phyloP scores from a whole-genome alignment of 441 rosid genomes.

The Erodium texanum region DNA sequence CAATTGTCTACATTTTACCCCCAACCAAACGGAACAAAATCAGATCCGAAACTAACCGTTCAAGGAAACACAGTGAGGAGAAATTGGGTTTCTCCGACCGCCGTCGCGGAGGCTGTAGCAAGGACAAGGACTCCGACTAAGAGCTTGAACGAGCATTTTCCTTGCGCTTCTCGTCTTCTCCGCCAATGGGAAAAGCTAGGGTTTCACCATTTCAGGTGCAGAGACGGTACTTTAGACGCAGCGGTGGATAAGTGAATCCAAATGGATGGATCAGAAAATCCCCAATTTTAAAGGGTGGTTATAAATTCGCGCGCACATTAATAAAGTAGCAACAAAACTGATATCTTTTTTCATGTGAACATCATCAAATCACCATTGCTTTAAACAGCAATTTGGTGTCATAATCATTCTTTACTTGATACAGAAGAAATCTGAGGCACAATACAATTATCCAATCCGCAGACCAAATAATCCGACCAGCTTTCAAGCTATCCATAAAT shows the following conservation, averaged over 20 bases:
- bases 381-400: neutral
- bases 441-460: too few relatives aligned
- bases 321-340: neutral
- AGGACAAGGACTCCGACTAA: conserved; percentile 12
- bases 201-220: neutral
- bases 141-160: conserved; percentile 26
- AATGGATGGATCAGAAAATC: conserved; percentile 5
- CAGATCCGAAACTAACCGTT: conserved; percentile 20
- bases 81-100: conserved; percentile 1
- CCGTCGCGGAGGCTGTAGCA: conserved; percentile 8
- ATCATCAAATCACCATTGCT: neutral
- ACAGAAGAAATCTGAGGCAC: neutral
- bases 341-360: neutral
- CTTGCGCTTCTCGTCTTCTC: neutral
- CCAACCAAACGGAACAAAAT: neutral
- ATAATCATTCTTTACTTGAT: neutral
- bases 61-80: conserved; percentile 9
- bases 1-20: neutral
- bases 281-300: conserved; percentile 7
- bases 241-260: neutral
- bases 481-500: neutral
- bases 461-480: too few relatives aligned
- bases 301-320: conserved; percentile 10
- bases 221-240: neutral
- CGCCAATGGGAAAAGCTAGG: neutral